These are phyloP conservation scores for Pseudevernia furfuracea DNA, from an alignment of 495 filamentous ascomycete species.

Conservation along the genomic window DNA sequence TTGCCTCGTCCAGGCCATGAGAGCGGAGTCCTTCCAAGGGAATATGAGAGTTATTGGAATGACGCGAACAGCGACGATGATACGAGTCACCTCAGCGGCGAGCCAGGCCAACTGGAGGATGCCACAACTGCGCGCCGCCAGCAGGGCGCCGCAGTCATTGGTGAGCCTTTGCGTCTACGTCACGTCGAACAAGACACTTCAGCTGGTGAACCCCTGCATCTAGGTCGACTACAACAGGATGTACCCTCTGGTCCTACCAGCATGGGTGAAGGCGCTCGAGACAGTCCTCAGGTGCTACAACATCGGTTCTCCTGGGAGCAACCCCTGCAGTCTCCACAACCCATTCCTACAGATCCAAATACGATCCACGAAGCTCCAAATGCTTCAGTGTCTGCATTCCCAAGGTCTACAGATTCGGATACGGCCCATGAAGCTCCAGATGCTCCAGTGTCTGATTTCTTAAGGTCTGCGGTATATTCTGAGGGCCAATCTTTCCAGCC, in stretches of 20 bases:
- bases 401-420: background rate
- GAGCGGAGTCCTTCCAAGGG: constrained; percentile 46
- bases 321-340: constrained; percentile 27
- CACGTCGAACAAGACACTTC: constrained; percentile 2
- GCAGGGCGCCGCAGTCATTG: constrained; percentile 32
- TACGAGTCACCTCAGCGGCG: constrained; percentile 8
- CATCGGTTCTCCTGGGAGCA: constrained; percentile 51
- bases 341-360: constrained; percentile 6
- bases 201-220: background rate
- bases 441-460: constrained; percentile 13
- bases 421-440: background rate
- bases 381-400: constrained; percentile 6
- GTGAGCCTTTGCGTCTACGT: constrained; percentile 36
- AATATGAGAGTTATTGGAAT: constrained; percentile 57
- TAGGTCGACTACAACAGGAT: background rate
- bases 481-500: constrained; percentile 13
- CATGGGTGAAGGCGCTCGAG: constrained; percentile 21
- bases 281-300: constrained; percentile 21
- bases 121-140: constrained; percentile 8
- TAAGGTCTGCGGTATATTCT: constrained; percentile 16
- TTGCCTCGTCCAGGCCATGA: constrained; percentile 27
- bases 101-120: constrained; percentile 5
- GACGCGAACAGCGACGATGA: constrained; percentile 29
- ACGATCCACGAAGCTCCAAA: constrained; percentile 5
- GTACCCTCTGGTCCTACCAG: background rate